Percentiles rank a stretch among this genome's conserved stretches.
phyloP scores from a whole-genome alignment of 768 basidiomycete species.

The Leccinellum albellum region DNA sequence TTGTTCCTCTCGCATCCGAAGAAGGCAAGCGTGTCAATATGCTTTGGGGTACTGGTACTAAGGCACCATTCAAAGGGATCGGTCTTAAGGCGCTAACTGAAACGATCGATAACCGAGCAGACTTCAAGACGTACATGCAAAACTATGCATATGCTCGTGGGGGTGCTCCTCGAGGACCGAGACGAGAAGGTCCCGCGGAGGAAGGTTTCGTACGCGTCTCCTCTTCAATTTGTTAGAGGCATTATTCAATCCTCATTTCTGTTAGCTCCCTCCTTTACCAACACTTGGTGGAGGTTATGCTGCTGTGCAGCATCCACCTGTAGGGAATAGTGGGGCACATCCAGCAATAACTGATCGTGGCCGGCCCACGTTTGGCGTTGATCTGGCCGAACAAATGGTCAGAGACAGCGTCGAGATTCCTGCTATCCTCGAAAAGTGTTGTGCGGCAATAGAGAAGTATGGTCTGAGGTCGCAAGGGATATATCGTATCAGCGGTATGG shows the following conservation, averaged over 20 bases:
- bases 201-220: conserved; percentile 84
- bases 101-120: conserved; percentile 88
- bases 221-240: conserved; percentile 2
- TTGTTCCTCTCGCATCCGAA: conserved; percentile 68
- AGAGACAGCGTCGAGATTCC: conserved; percentile 91
- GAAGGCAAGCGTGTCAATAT: conserved; percentile 48
- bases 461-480: conserved; percentile 84
- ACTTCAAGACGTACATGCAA: conserved; percentile 97
- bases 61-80: conserved; percentile 36
- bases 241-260: conserved; percentile 4
- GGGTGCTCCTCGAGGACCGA: conserved; percentile 60
- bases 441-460: conserved; percentile 86
- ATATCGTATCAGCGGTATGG: conserved; percentile 89
- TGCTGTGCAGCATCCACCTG: conserved; percentile 24
- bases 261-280: conserved; percentile 61
- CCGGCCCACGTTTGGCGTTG: conserved; percentile 87
- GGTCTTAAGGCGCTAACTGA: conserved; percentile 88
- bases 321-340: conserved; percentile 26
- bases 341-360: conserved; percentile 51
- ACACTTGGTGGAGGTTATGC: conserved; percentile 34
- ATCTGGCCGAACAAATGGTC: conserved; percentile 89
- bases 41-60: background rate
- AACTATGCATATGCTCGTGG: conserved; percentile 92
- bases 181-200: conserved; percentile 84
- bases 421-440: conserved; percentile 81